Base-by-base conservation (phyloP, 192 early-diverging fungal species). In the Haplosporangium gracile region DNA sequence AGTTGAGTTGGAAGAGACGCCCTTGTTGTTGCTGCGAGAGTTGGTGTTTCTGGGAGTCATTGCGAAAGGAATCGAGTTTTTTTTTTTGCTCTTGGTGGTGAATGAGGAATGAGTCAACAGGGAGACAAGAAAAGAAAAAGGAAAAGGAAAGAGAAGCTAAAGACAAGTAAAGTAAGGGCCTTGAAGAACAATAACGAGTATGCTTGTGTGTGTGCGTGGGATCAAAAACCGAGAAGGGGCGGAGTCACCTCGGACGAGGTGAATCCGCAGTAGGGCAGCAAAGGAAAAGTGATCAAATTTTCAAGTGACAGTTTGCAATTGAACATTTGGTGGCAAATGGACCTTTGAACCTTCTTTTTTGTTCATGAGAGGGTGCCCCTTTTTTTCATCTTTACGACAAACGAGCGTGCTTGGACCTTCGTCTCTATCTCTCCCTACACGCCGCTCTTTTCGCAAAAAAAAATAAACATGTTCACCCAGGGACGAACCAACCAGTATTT, bases 301-400 rank as follows among this genome's bases (percentile, higher is more conserved):
- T 24, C n/a, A 26, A 57, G 18, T 20, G 47, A 18, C 20, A 20
- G 49, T 3, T 5, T 3, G 47, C 16, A 53, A 53, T 53, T 53
- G 51, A 53, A 13, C 20, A 20, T 49, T 53, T 53, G 51, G 51
- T 53, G 51, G 51, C 51, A 53, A 53, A 20, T 20, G 60, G 57
- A 65, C 60, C 60, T 65, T 65, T 65, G 60, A 29, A 65, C 60
- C 60, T 10, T 26, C 24, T 60, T 60, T 60, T 60, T 55, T 55
- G 51, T 55, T 55, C 43, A 0, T 45, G 11, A 2, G 11, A 45
- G 43, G 43, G 43, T 45, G 43, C 2, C 43, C 11, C 43, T 0
- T 5, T 5, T 43, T 43, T 43, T 43, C 6, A 43, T 0, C 10
- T 43, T 43, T 43, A 43, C 42, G 1, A 43, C 42, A 4, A 43